Conservation (phyloP, 2,329 filamentous ascomycete genomes). For the Pseudogymnoascus verrucosus region DNA sequence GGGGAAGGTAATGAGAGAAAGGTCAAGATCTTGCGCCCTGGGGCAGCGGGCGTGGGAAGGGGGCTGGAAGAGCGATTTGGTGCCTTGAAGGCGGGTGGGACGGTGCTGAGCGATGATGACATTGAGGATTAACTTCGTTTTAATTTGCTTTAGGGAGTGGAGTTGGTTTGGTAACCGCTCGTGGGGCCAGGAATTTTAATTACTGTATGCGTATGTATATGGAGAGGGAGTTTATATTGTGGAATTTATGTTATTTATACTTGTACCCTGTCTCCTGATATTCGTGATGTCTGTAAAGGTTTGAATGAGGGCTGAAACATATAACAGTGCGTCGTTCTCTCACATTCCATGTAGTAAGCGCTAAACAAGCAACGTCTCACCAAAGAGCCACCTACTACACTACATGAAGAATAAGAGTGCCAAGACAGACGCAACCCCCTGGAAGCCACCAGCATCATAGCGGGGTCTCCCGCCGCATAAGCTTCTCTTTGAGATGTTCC, state of each 20-base stretch:
- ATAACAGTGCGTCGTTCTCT: too few relatives aligned
- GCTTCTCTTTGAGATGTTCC: neutral
- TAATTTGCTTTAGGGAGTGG: neutral
- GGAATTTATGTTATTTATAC: neutral
- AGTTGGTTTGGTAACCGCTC: neutral
- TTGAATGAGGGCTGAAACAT: too few relatives aligned
- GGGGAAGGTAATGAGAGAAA: slow-evolving; percentile 34
- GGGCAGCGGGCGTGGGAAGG: slow-evolving; percentile 17
- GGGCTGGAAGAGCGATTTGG: slow-evolving; percentile 14
- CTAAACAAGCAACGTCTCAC: too few relatives aligned
- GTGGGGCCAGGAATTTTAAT: too few relatives aligned
- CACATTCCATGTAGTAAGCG: too few relatives aligned
- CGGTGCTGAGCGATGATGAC: slow-evolving; percentile 73
- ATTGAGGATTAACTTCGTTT: slow-evolving; percentile 54
- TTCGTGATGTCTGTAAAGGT: neutral
- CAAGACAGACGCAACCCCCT: neutral
- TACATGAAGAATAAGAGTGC: neutral
- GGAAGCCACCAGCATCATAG: neutral
- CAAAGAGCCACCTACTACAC: neutral
- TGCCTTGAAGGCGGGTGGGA: slow-evolving; percentile 42
- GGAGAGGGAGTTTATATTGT: neutral
- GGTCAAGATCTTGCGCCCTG: slow-evolving; percentile 16
- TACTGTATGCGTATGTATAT: neutral
- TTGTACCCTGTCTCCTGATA: neutral
- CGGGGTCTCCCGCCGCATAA: neutral